Conservation (phyloP, 2,329 filamentous ascomycete species). For the Ciborinia camelliae region DNA sequence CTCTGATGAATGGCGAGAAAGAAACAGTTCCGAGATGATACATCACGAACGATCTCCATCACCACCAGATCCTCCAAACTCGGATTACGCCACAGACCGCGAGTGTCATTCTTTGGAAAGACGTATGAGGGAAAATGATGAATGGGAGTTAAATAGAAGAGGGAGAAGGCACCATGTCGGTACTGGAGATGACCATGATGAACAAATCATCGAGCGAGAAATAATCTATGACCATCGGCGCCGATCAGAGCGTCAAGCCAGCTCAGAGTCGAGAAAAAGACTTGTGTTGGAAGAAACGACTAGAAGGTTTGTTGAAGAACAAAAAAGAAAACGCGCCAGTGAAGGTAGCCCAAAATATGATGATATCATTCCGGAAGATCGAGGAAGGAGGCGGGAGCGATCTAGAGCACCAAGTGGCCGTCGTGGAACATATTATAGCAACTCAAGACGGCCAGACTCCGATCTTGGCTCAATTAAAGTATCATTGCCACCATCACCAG, state of each 20-base stretch:
- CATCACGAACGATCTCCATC: too few relatives aligned
- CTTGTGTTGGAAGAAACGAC: background rate
- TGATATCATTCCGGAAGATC: background rate
- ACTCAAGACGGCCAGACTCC: background rate
- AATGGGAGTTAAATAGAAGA: background rate
- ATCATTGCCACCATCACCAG: conserved; percentile 4
- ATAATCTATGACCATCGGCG: background rate
- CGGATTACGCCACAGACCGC: background rate
- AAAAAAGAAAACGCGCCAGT: background rate
- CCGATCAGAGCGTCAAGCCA: background rate
- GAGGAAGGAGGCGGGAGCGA: background rate
- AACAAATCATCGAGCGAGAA: background rate
- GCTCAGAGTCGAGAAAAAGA: too few relatives aligned
- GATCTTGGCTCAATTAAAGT: background rate
- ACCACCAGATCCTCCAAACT: background rate
- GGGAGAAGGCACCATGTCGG: background rate
- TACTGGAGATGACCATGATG: background rate
- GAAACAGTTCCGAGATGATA: background rate
- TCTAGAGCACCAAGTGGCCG: background rate
- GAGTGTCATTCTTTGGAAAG: background rate
- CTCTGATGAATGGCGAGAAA: background rate
- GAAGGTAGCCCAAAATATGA: background rate
- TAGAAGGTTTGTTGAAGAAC: background rate
- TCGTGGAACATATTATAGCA: background rate
- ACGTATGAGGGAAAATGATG: background rate